Percentiles rank a stretch among this genome's conserved stretches.
Evolutionary conservation across 768 basidiomycete genomes (phyloP).

Genomic region (Lactarius hengduanensis): DNA sequence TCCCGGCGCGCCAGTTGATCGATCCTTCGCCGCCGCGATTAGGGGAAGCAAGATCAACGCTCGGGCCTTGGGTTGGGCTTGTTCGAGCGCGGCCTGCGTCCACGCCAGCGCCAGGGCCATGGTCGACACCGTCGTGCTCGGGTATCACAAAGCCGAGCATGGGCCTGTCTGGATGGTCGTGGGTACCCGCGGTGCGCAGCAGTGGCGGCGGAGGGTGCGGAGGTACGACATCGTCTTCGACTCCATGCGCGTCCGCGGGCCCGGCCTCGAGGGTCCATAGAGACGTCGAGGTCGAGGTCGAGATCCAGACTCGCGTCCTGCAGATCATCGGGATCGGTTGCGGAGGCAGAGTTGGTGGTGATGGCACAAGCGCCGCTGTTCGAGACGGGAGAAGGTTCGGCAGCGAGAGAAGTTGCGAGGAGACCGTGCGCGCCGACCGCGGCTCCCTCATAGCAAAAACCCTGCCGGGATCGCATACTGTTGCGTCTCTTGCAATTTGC

Average conservation of each 20-base stretch:
- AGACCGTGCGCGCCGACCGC: conserved; percentile 20
- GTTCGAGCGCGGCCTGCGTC: not conserved
- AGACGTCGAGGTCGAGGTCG: not conserved
- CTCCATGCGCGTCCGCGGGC: too few species aligned
- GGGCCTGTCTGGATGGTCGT: conserved; percentile 13
- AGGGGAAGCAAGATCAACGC: not conserved
- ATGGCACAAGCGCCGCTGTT: not conserved
- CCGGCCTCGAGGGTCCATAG: conserved; percentile 7
- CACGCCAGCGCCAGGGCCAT: too few species aligned
- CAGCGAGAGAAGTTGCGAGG: conserved; percentile 13
- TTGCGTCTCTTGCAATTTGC: not conserved
- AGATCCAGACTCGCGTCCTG: not conserved
- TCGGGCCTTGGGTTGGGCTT: not conserved
- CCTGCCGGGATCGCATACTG: not conserved
- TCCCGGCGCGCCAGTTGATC: conserved; percentile 5
- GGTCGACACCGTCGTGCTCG: not conserved
- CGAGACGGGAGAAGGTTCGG: not conserved
- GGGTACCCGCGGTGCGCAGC: conserved; percentile 2
- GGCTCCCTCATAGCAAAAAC: conserved; percentile 21
- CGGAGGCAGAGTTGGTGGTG: too few species aligned
- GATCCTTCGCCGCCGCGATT: not conserved
- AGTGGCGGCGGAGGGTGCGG: not conserved
- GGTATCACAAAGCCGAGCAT: conserved; percentile 16
- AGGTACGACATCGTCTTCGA: not conserved
- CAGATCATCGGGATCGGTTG: not conserved